Base-by-base conservation (phyloP, 2,329 filamentous ascomycete genomes). In the Pseudofabraea citricarpa region DNA sequence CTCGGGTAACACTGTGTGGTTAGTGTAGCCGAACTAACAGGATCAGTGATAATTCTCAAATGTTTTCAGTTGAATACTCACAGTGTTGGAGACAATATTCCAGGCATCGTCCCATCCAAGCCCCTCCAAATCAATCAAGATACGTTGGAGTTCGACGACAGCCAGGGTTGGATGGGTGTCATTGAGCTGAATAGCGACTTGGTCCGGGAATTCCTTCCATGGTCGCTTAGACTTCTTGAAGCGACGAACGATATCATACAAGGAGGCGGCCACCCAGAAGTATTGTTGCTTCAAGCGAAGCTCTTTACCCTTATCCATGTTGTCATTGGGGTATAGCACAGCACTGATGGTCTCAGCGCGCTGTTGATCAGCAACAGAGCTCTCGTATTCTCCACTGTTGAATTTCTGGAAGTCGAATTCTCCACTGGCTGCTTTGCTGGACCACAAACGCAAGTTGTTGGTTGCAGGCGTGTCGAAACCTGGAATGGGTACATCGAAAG, bases 351-450 rank as follows among this genome's bases (percentile, higher is more conserved):
- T 97, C 73, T 98, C 93, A n/a, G 93, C 93, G 45, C 88, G 85
- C 72, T 98, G 93, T 68, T 97, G 90, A 56, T 98, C 93, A n/a
- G 87, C 88, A 29, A 98, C 93, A 10, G 93, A 94, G 70, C 87
- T 64, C 70, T 98, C 93, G 63, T 98, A 98, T 57, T 98, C 90
- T 51, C 93, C 93, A 47, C 77, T 93, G 70, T 98, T 98, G 81
- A 98, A 98, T 65, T 97, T 97, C 61, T 96, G 91, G 70, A 98
- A 98, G 70, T 98, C 91, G 53, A 98, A 98, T 66, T 98, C 93
- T 53, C 93, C 93, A 56, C 88, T 91, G 36, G 90, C 90, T 33
- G 93, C 91, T 69, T 96, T 96, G 74, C 90, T 96, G 35, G 90
- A 95, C 93, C 93, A 98, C 29, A 98, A 75, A 48, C 93, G 85